A percentile compares a stretch with the other conserved stretches of the same genome.
Evolutionary conservation across 164 flowering plant species (phyloP).

Genomic region (Buxus sempervirens): DNA sequence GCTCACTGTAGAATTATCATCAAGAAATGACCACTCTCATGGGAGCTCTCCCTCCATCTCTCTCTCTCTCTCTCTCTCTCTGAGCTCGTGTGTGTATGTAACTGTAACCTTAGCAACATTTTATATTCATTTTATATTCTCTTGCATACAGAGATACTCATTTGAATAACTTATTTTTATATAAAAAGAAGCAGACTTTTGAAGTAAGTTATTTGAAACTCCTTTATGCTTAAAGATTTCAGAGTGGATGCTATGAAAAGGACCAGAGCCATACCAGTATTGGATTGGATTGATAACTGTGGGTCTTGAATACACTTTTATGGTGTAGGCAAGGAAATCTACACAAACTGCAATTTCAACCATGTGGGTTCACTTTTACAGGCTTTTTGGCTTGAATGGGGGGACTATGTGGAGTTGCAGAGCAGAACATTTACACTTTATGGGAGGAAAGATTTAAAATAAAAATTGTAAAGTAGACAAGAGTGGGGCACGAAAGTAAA

Average conservation of each 20-base stretch:
- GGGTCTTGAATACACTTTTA: conserved; percentile 16
- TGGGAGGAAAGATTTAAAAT: conserved; percentile 10
- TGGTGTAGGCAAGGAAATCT: conserved; percentile 17
- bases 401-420: conserved; percentile 22
- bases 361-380: conserved; percentile 20
- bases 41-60: too few relatives aligned
- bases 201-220: not conserved
- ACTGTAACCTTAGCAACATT: too few relatives aligned
- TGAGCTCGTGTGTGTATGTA: too few relatives aligned
- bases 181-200: not conserved
- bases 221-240: not conserved
- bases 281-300: not conserved
- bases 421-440: conserved; percentile 20
- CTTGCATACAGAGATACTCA: not conserved
- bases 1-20: not conserved
- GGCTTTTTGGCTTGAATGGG: conserved; percentile 13
- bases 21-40: too few relatives aligned
- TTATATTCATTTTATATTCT: too few relatives aligned
- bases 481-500: conserved; percentile 8
- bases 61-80: too few relatives aligned
- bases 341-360: conserved; percentile 15
- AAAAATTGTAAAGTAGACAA: conserved; percentile 11
- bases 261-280: not conserved
- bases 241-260: conserved; percentile 2
- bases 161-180: not conserved